These are phyloP conservation scores for Pichia sp. DNA, from an alignment of 1,139 yeast species.

Conservation along the genomic window DNA sequence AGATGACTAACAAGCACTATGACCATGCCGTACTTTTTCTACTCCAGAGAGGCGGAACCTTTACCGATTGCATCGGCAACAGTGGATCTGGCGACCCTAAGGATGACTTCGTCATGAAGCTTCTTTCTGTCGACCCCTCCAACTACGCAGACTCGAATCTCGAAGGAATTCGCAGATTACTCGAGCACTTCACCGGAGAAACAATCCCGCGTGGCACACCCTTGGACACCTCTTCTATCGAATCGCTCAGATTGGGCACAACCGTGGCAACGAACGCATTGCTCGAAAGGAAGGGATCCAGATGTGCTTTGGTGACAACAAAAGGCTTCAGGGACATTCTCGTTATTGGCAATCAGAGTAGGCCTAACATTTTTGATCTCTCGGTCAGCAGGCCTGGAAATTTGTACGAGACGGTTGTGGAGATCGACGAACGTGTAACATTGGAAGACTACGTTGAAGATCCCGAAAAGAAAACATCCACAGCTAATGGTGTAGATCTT, in stretches of 20 bases:
- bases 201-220: slow-evolving; percentile 47
- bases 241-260: slow-evolving; percentile 70
- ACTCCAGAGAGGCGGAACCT: slow-evolving; percentile 22
- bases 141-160: slow-evolving; percentile 88
- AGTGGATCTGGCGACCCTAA: slow-evolving; percentile 18
- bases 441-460: slow-evolving; percentile 64
- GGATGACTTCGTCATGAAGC: slow-evolving; percentile 53
- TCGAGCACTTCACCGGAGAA: slow-evolving; percentile 54
- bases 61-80: slow-evolving; percentile 23
- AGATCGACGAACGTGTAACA: slow-evolving; percentile 70
- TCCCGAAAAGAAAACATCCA: slow-evolving; percentile 38
- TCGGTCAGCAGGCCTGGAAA: slow-evolving; percentile 54
- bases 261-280: slow-evolving; percentile 77
- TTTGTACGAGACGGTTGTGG: slow-evolving; percentile 61
- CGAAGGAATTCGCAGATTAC: slow-evolving; percentile 78
- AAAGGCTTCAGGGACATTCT: slow-evolving; percentile 63
- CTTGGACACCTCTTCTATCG: slow-evolving; percentile 43
- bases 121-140: slow-evolving; percentile 80
- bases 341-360: slow-evolving; percentile 66
- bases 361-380: slow-evolving; percentile 67
- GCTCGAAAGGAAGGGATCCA: slow-evolving; percentile 62
- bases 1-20: neutral
- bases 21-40: slow-evolving; percentile 9
- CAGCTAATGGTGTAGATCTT: slow-evolving; percentile 33
- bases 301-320: slow-evolving; percentile 62